Percentiles rank a stretch among this genome's conserved stretches.
Evolutionary conservation across 2,329 filamentous ascomycete species (phyloP).

Genomic region (Leptographium galeiforme): DNA sequence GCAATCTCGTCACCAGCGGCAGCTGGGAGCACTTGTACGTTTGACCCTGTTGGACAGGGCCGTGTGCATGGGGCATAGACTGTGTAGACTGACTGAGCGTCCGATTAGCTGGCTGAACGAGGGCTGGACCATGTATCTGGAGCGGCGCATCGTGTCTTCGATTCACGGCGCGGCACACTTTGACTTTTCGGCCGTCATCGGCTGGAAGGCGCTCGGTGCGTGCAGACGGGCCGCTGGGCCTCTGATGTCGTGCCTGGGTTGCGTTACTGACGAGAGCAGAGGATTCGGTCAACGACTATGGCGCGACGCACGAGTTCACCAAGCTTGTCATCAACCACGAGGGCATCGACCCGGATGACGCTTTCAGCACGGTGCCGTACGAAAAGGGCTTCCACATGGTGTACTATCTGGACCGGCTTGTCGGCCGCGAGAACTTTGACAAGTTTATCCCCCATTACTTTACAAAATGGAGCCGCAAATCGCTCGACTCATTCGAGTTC

Average conservation of each 20-base stretch:
- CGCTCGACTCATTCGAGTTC: conserved; percentile 89
- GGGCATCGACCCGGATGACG: conserved; percentile 87
- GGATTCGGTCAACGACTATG: conserved; percentile 67
- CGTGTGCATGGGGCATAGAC: neutral
- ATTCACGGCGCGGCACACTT: conserved; percentile 76
- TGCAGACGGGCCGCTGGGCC: neutral
- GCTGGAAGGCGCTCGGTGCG: conserved; percentile 71
- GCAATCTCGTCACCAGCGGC: conserved; percentile 67
- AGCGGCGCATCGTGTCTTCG: conserved; percentile 65
- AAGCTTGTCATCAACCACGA: conserved; percentile 80
- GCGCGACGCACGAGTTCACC: conserved; percentile 80
- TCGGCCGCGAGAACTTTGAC: conserved; percentile 81
- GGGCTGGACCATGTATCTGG: conserved; percentile 91
- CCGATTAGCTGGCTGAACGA: conserved; percentile 49
- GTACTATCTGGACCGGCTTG: conserved; percentile 74
- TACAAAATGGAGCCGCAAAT: conserved; percentile 68
- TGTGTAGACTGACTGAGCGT: neutral
- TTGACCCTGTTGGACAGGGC: neutral
- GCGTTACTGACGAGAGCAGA: conserved; percentile 24
- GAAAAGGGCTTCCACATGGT: conserved; percentile 95
- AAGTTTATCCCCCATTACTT: conserved; percentile 96
- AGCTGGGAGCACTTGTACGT: conserved; percentile 70
- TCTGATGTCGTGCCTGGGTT: neutral
- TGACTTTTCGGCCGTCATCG: conserved; percentile 90
- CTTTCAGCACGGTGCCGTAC: conserved; percentile 85